Evolutionary conservation across 2,329 filamentous ascomycete species (phyloP).

Genomic region (Hypoxylon sp.): DNA sequence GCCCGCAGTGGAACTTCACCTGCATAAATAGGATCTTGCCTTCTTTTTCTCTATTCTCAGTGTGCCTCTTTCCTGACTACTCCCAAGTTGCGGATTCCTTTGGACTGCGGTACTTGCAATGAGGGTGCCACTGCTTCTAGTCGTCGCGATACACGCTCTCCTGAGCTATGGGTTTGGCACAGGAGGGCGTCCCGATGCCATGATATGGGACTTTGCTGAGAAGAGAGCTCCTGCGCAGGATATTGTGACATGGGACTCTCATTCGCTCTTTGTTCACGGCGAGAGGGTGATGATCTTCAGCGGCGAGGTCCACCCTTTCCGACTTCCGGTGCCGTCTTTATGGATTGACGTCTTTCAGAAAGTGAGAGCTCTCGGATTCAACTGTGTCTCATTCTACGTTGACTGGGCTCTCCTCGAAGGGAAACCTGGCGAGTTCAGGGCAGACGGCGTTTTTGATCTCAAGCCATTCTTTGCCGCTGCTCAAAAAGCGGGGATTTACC

Average conservation of each 20-base stretch:
- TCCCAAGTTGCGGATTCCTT: constrained; percentile 9
- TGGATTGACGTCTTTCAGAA: constrained; percentile 85
- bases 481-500: constrained; percentile 78
- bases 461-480: constrained; percentile 84
- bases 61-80: constrained; percentile 9
- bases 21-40: constrained; percentile 26
- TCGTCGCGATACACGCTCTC: constrained; percentile 35
- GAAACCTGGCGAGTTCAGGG: constrained; percentile 75
- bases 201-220: constrained; percentile 36
- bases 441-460: constrained; percentile 78
- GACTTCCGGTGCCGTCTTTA: constrained; percentile 60
- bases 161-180: constrained; percentile 34
- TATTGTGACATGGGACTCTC: constrained; percentile 73
- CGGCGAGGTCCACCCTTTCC: constrained; percentile 75
- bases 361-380: constrained; percentile 84
- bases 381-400: constrained; percentile 82
- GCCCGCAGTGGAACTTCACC: constrained; percentile 21
- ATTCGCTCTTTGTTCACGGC: constrained; percentile 75
- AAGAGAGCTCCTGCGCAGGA: constrained; percentile 30
- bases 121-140: constrained; percentile 38
- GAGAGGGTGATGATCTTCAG: constrained; percentile 75
- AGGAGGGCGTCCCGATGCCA: constrained; percentile 30
- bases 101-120: constrained; percentile 22
- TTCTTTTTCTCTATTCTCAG: constrained; percentile 4
- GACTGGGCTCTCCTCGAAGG: constrained; percentile 85